A percentile compares a stretch with the other conserved stretches of the same genome.
phyloP scores from a whole-genome alignment of 2,329 filamentous ascomycete genomes.

The Alternaria gansuensis region DNA sequence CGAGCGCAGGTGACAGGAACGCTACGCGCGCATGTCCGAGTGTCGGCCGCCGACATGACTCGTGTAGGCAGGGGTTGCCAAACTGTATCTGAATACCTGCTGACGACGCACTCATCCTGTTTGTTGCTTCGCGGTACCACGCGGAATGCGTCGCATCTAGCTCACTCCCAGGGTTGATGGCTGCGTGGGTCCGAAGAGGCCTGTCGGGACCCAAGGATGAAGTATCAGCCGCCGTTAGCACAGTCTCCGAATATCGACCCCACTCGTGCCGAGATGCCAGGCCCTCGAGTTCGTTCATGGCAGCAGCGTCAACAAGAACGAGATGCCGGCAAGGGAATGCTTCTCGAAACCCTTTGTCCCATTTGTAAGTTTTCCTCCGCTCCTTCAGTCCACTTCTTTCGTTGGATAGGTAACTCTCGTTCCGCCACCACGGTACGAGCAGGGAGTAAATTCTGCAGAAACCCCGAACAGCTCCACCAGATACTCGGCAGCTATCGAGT shows the following conservation, averaged over 20 bases:
- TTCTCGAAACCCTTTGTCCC: neutral
- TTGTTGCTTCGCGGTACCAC: neutral
- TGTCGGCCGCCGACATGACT: neutral
- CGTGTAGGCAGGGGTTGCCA: neutral
- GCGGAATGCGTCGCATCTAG: neutral
- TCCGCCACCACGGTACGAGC: conserved; percentile 14
- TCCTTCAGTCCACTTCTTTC: neutral
- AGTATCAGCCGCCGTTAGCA: conserved; percentile 7
- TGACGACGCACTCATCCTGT: neutral
- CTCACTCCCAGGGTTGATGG: neutral
- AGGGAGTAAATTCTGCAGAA: neutral
- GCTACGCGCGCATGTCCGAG: neutral
- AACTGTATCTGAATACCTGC: neutral
- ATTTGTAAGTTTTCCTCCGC: neutral
- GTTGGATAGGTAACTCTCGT: neutral
- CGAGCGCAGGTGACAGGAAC: neutral
- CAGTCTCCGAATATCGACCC: neutral
- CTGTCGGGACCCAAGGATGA: conserved; percentile 9
- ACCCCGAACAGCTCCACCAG: conserved; percentile 4
- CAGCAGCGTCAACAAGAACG: neutral
- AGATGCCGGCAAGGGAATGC: neutral
- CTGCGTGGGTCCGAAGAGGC: neutral
- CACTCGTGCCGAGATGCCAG: conserved; percentile 5
- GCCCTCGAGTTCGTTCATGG: neutral
- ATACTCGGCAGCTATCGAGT: conserved; percentile 1